Conservation (phyloP, 495 filamentous ascomycete species). For the Umbilicaria muhlenbergii region DNA sequence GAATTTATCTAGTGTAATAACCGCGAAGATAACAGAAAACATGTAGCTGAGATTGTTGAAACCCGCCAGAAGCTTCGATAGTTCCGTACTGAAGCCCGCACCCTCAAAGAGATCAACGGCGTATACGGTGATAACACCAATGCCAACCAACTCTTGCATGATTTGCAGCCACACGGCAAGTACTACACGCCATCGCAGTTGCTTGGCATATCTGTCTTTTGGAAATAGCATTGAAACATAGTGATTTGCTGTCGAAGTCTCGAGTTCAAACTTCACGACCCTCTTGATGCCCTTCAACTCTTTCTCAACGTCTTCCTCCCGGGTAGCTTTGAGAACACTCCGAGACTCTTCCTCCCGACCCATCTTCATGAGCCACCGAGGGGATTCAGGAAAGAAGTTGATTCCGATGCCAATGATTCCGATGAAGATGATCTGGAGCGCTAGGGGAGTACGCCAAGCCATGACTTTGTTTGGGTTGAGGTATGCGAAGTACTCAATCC, state of each 20-base stretch:
- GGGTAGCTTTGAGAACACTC: conserved; percentile 25
- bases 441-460: conserved; percentile 28
- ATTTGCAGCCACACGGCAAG: conserved; percentile 40
- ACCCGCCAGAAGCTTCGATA: conserved; percentile 34
- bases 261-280: conserved; percentile 15
- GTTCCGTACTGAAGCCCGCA: conserved; percentile 27
- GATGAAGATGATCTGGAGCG: conserved; percentile 32
- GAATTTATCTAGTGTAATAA: conserved; percentile 21
- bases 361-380: conserved; percentile 39
- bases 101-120: conserved; percentile 25
- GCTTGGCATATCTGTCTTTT: conserved; percentile 25
- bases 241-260: conserved; percentile 12
- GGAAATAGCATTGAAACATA: conserved; percentile 15
- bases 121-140: conserved; percentile 27
- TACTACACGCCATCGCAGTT: conserved; percentile 38
- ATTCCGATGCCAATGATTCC: conserved; percentile 33
- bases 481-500: conserved; percentile 41
- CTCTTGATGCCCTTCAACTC: conserved; percentile 19
- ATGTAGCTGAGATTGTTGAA: conserved; percentile 39
- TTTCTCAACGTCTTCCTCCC: conserved; percentile 14
- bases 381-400: conserved; percentile 46
- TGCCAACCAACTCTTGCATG: conserved; percentile 29
- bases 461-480: conserved; percentile 25
- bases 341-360: conserved; percentile 37
- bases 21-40: conserved; percentile 36